Evolutionary conservation across 768 basidiomycete species (phyloP), one percentile per base, ranked within the genome.

Genomic region (Lentinula edodes): DNA sequence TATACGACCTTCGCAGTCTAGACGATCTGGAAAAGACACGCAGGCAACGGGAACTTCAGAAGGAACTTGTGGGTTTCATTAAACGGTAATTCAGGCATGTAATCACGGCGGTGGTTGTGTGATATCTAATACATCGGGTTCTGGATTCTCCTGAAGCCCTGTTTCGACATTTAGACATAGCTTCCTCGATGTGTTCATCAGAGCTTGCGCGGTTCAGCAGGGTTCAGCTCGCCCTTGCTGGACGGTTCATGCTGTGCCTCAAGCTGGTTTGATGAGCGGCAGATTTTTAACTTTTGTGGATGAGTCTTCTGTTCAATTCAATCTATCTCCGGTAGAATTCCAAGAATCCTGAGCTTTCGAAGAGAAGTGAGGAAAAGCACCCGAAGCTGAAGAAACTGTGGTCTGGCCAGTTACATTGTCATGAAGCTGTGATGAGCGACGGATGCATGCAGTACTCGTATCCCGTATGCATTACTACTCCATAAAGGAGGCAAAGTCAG

Each of bases 1-100:
- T 97, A 16, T 91, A 91, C 67, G 95, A 97, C 70, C 82, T 99
- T 58, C 84, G 96, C 54, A 93, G 91, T 64, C 77, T 91, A 39
- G 90, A 91, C 53, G 93, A 96, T 66, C 79, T 95, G 54, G 93
- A 93, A 71, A 86, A 87, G 68, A 87, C 88, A 55, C 83, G 87
- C 61, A 83, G 83, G 71, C 90, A 95, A 72, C 84, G 86, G 60
- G 90, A 94, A 66, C 76, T 98, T 56, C 92, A 97, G 76, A 93
- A 90, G 67, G 95, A 98, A 73, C 81, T 98, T 58, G 90, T 88
- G 52, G 89, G 91, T 15, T 85, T 93, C 68, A 91, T 92, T 75
- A 91, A 89, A 71, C 85, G 87, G 72, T 88, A n/a, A 12, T 9
- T 8, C 38, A 39, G 38, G 13, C 13, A 13, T 48, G 20, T 23